These are phyloP conservation scores for Eutrema heterophyllum DNA, from an alignment of 345 rosid species.

Conservation along the genomic window DNA sequence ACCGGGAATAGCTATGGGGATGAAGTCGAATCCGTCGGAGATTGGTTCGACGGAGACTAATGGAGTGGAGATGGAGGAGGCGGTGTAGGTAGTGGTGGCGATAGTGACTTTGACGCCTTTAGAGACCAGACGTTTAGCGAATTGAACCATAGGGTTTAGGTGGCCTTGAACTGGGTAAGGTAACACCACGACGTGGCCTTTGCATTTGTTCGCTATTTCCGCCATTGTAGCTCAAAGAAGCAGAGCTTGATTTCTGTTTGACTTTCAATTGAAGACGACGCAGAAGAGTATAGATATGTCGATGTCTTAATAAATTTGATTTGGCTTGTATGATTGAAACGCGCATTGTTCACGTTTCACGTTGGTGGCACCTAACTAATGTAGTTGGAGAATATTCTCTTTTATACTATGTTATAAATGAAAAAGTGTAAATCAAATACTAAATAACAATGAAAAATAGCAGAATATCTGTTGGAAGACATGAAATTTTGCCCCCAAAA, in stretches of 20 bases:
- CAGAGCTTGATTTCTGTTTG: background rate
- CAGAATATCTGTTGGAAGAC: no score
- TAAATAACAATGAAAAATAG: no score
- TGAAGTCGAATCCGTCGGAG: slow-evolving; percentile 67
- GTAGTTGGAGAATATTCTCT: no score
- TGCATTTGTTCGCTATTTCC: slow-evolving; percentile 8
- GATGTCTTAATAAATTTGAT: background rate
- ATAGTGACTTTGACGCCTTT: slow-evolving; percentile 61
- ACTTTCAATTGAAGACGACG: background rate
- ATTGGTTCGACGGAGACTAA: slow-evolving; percentile 48
- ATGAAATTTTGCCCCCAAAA: no score
- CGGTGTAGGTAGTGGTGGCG: slow-evolving; percentile 63
- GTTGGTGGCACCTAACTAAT: slow-evolving; percentile 22
- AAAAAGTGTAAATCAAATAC: no score
- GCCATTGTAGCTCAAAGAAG: slow-evolving; percentile 29
- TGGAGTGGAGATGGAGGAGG: slow-evolving; percentile 37
- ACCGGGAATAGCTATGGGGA: slow-evolving; percentile 46
- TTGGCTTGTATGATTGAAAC: background rate
- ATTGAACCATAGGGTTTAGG: slow-evolving; percentile 72
- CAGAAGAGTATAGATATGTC: no score
- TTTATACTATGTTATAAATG: no score
- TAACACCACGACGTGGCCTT: slow-evolving; percentile 47
- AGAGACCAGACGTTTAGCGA: slow-evolving; percentile 63
- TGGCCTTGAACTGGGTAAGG: slow-evolving; percentile 86
- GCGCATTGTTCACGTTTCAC: slow-evolving; percentile 28